Conservation (phyloP, 768 basidiomycete genomes). For the Mycena leptocephala region DNA sequence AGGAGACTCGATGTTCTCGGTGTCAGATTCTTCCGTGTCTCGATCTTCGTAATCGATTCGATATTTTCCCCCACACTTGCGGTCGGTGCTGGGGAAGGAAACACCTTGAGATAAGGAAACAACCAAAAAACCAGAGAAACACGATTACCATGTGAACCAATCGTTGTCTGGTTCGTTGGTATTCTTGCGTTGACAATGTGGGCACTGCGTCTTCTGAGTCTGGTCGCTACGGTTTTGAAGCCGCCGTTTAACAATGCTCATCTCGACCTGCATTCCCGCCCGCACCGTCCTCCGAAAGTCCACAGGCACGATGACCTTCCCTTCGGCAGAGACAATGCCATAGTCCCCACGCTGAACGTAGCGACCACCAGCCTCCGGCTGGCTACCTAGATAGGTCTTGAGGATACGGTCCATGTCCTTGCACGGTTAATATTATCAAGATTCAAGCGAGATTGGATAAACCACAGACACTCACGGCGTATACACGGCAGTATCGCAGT, state of each 20-base stretch:
- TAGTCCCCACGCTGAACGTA: neutral
- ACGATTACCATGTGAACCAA: neutral
- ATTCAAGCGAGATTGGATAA: neutral
- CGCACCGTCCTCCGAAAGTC: neutral
- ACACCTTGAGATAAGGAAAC: neutral
- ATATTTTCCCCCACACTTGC: neutral
- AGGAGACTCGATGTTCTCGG: no score
- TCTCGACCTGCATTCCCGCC: neutral
- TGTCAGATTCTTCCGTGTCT: neutral
- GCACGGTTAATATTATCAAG: neutral
- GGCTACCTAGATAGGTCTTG: neutral
- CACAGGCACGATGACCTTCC: neutral
- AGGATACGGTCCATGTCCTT: constrained; percentile 5
- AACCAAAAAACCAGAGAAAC: neutral
- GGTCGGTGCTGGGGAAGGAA: neutral
- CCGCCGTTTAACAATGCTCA: constrained; percentile 4
- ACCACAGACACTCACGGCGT: neutral
- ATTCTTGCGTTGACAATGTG: neutral
- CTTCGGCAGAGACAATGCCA: neutral
- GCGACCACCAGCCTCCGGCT: neutral
- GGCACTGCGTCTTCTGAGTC: neutral
- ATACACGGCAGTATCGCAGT: neutral
- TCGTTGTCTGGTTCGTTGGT: neutral
- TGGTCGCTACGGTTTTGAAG: neutral
- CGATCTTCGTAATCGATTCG: neutral